Evolutionary conservation across 176 grass and related monocot species (phyloP), one percentile per base, ranked within the genome.

Genomic region (Cymbopogon citratus): DNA sequence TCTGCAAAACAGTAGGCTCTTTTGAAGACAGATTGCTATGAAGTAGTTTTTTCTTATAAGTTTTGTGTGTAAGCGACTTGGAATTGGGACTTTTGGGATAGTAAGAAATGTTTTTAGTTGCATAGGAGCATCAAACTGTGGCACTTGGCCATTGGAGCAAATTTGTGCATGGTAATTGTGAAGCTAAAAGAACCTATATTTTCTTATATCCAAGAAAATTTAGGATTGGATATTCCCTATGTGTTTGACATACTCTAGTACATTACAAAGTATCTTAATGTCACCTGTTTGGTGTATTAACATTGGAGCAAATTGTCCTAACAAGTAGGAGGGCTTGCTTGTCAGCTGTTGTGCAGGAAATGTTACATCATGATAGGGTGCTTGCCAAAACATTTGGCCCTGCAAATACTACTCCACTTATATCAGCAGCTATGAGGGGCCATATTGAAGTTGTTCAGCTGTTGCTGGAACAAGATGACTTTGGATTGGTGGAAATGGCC

Each of bases 341-440:
- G 43, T 52, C 88, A 98, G 96, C 71, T 69, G 70, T 95, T 84
- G 85, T 95, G 61, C 88, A 95, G 89, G 86, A 91, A 90, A 74
- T 98, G 35, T 59, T 98, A 60, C 75, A 36, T 51, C 65, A 86
- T 0, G 73, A 95, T 74, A 78, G 88, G 38, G 87, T 84, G 35
- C 80, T 90, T 71, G 79, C 79, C 84, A 98, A 90, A 85, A 98
- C 96, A 90, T 88, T 91, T 65, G 92, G 92, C 12, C 96, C 87
- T 3, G 90, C 87, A 90, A 95, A 91, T 81, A 72, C 81, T 51
- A 95, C 92, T 52, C 85, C 92, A 1, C 82, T 98, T 60, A 93
- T 98, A 82, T 87, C 96, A 63, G 88, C 92, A 88, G 85, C 96
- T 63, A 95, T 52, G n/a, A 94, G 92, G 57, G 92, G 96, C 28